Evolutionary conservation across 345 rosid species (phyloP), one percentile per base, ranked within the genome.

Genomic region (Crucihimalaya himalaica): DNA sequence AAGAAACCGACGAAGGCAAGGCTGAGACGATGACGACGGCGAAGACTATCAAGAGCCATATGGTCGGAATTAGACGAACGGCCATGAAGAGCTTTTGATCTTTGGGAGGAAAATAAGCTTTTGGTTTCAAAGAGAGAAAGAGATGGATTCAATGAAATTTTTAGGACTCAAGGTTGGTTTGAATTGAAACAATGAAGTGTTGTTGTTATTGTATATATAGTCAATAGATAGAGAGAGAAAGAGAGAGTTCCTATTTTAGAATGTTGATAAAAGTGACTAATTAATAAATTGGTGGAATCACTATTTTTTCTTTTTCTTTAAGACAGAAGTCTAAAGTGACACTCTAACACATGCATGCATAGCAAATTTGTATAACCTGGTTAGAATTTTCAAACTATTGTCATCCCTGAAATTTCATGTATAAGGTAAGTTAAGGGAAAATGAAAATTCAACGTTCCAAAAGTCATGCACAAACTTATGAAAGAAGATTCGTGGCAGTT

Each of bases 21-120:
- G 76, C 4, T 2, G 77, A 40, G 47, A 81, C 32, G 79, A 81
- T 50, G 61, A 83, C 55, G 61, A 83, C 55, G 78, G 76, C 70
- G 31, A 87, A 15, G 54, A 86, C 37, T 56, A 77, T 8, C 20
- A 61, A 60, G 39, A 72, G 76, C 25, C n/a, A 79, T 18, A 14
- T 68, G 42, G 43, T 46, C 20, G 56, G 56, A 23, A 45, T 14
- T 7, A 66, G 51, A 73, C 85, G 87, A 77, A 42, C n/a, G 20
- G 84, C 92, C 94, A 85, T 87, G 68, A 12, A 56, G 12, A 51
- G 75, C 55, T 76, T 68, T 68, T 62, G n/a, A 72, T 37, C 8
- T 68, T 32, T 34, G 54, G 47, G 64, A 5, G 34, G 37, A 66
- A 66, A 53, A 25, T 13, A 56, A 5, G 23, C 1, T 40, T 2